Base-by-base conservation (phyloP, 2,329 filamentous ascomycete species). In the Phoma sp. region DNA sequence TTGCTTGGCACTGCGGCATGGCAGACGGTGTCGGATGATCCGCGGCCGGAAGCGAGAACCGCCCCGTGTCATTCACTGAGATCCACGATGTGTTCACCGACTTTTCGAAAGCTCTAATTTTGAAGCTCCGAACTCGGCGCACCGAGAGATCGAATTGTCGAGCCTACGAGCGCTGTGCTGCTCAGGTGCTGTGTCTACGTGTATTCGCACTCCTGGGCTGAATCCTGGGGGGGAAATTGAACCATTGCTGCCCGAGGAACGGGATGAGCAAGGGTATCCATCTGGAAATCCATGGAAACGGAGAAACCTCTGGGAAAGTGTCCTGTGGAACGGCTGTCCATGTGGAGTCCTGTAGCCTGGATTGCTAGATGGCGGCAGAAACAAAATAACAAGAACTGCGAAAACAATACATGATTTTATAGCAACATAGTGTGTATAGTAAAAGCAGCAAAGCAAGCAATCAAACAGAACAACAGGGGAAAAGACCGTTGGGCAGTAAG, bases 401-500 rank as follows among this genome's bases (percentile, higher is more conserved):
- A 65, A 33, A 59, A 47, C 55, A 60, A 62, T 46, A 74, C 72
- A 74, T 61, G 50, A 58, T 56, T 57, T 46, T 42, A 56, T 47
- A 40, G 59, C 62, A 52, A 73, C 68, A 73, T 52, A 56, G 56
- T 56, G 38, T 53, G 53, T 43, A 42, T 37, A 55, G 47, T 40
- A 61, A 47, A 55, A 60, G 57, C 36, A 55, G 39, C 58, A 66
- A 61, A 51, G 59, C 49, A 64, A 58, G 10, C 23, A 42, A 60
- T 53, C 43, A 67, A 69, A 57, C 60, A 66, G 55, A 65, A 63
- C 51, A 54, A 46, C 53, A 59, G 56, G 57, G 64, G 60, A 64
- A 60, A 62, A 63, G 66, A 74, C 70, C 72, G 58, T 68, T 72
- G 74, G 73, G 72, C 70, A 73, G 68, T 76, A 76, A 75, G 71